phyloP scores from a whole-genome alignment of 2,329 filamentous ascomycete species.

The Cryoendolithus antarcticus region DNA sequence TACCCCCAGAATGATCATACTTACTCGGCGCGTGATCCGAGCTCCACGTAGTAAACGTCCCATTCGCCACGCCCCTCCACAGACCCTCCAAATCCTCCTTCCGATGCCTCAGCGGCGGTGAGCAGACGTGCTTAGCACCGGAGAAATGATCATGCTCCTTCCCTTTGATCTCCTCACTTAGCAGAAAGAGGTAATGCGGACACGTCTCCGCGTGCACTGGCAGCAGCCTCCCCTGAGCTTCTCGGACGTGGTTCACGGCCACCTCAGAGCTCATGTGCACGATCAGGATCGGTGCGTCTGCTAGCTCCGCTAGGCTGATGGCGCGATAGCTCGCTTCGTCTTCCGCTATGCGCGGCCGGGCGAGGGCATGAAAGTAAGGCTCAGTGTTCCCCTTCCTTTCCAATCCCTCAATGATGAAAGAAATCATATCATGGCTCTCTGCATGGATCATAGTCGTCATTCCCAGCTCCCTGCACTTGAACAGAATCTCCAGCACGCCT shows the following conservation, averaged over 20 bases:
- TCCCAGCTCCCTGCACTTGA: slow-evolving; percentile 31
- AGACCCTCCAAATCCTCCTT: slow-evolving; percentile 22
- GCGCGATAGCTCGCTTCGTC: slow-evolving; percentile 39
- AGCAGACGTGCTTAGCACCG: slow-evolving; percentile 26
- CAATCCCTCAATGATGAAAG: slow-evolving; percentile 30
- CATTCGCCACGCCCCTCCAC: slow-evolving; percentile 24
- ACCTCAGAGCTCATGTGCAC: slow-evolving; percentile 38
- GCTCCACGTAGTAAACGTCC: slow-evolving; percentile 23
- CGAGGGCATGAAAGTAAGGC: slow-evolving; percentile 36
- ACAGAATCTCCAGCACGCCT: slow-evolving; percentile 40
- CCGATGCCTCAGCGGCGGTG: slow-evolving; percentile 22
- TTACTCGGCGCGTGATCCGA: slow-evolving; percentile 28
- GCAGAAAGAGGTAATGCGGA: slow-evolving; percentile 25
- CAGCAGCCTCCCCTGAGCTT: slow-evolving; percentile 23
- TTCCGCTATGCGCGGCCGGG: slow-evolving; percentile 35
- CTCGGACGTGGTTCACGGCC: slow-evolving; percentile 22
- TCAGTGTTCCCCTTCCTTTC: slow-evolving; percentile 28
- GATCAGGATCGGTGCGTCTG: slow-evolving; percentile 40
- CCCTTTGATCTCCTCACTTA: slow-evolving; percentile 20
- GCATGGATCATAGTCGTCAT: slow-evolving; percentile 41
- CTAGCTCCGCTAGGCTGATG: slow-evolving; percentile 38
- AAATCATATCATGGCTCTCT: slow-evolving; percentile 36
- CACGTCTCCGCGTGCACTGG: slow-evolving; percentile 27
- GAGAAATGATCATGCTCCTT: slow-evolving; percentile 23
- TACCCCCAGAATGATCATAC: slow-evolving; percentile 26